Percentiles rank a stretch among this genome's conserved stretches.
These are phyloP conservation scores for Boletellus ananas DNA, from an alignment of 768 basidiomycete genomes.

Conservation along the genomic window DNA sequence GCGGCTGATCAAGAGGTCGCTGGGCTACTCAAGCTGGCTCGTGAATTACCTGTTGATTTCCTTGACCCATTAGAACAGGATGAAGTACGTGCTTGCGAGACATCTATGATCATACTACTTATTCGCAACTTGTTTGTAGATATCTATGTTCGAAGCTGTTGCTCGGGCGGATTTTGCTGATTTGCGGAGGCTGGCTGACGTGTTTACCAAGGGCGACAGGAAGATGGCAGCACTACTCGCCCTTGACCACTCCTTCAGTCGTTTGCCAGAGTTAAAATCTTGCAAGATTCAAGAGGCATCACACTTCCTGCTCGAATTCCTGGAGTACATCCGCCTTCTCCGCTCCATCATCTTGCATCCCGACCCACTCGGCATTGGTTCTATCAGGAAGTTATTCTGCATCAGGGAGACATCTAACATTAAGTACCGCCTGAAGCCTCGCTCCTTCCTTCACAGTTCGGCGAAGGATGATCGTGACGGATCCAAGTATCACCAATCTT, in stretches of 20 bases:
- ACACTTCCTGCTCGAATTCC: slow-evolving; percentile 4
- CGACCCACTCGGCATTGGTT: slow-evolving; percentile 5
- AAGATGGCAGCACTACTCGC: slow-evolving; percentile 7
- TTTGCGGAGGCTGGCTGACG: slow-evolving; percentile 32
- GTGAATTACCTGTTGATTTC: slow-evolving; percentile 6
- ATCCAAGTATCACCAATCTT: neutral
- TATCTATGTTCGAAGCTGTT: slow-evolving; percentile 35
- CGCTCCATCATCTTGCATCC: slow-evolving; percentile 1
- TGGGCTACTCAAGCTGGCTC: slow-evolving; percentile 27
- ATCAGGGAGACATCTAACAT: slow-evolving; percentile 9
- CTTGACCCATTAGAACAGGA: slow-evolving; percentile 3
- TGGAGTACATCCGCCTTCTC: slow-evolving; percentile 6
- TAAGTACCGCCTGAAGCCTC: slow-evolving; percentile 6
- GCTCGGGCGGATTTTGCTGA: slow-evolving; percentile 13
- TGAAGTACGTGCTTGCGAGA: slow-evolving; percentile 9
- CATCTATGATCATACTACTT: too few species aligned
- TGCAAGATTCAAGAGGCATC: slow-evolving; percentile 18
- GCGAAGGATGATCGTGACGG: neutral
- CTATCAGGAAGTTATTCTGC: slow-evolving; percentile 30
- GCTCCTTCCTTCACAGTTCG: slow-evolving; percentile 9
- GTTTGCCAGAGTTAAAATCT: slow-evolving; percentile 15
- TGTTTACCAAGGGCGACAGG: slow-evolving; percentile 21
- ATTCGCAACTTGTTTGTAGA: slow-evolving; percentile 1
- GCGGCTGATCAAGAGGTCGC: slow-evolving; percentile 1
- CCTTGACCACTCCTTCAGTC: slow-evolving; percentile 6